Base-by-base conservation (phyloP, 2,329 filamentous ascomycete genomes). In the Furcasterigmium furcatum region DNA sequence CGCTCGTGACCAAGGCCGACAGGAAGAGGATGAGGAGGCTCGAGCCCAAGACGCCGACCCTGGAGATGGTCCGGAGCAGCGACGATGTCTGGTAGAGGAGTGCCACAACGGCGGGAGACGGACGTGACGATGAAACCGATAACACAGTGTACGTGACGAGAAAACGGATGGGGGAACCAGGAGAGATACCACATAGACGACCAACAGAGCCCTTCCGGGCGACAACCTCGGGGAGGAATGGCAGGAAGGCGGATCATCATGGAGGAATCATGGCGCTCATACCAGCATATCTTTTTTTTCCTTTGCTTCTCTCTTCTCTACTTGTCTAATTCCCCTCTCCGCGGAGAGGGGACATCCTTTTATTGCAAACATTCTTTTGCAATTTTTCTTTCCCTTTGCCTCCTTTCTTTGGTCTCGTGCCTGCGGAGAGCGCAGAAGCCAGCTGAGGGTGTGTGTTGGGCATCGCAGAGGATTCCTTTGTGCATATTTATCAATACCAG, bases 1-100 rank as follows among this genome's bases (percentile, higher is more conserved):
- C 80, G 18, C 67, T 92, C 39, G 82, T 88, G 14, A 88, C 82
- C 20, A 81, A 76, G 63, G 78, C 80, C 50, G 87, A 91, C 58
- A 70, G 86, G 22, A 89, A 85, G 74, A 73, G 77, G 60, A 83
- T 82, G 74, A 80, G 73, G 71, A 81, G 76, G 60, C 65, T 82
- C 59, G 74, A 82, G 54, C 80, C 79, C 47, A 81, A 82, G 68
- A 83, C 79, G 42, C 82, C 82, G 4, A 79, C 80, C 0, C 53
- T 79, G 58, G 72, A 80, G 55, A 76, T 85, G 77, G 83, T 87
- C 8, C 66, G 69, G 66, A 78, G 72, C 53, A 70, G 72, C 14
- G 79, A 84, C 2, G 85, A 88, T 12, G 61, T 87, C 29, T 88
- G 85, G 85, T 82, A 13, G 30, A 34, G 18, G 34, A 18, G 18